Conservation (phyloP, 805 yeast genomes). For the Candida manassasensis region DNA sequence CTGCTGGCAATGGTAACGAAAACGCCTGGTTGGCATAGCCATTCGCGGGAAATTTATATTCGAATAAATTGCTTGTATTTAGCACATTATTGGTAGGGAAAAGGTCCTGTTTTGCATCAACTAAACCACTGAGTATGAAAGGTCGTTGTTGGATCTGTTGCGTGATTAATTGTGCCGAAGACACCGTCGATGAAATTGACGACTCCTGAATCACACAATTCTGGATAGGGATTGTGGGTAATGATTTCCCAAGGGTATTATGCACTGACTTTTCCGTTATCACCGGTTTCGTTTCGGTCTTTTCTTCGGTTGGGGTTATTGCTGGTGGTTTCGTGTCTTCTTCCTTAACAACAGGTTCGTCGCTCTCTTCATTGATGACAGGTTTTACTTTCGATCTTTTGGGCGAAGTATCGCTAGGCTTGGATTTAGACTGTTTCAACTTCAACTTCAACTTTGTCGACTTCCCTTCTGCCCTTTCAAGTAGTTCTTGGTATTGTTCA, state of each 20-base stretch:
- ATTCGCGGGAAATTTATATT: constrained; percentile 33
- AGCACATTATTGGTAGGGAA: constrained; percentile 28
- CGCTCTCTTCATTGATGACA: constrained; percentile 14
- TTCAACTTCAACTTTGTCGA: constrained; percentile 23
- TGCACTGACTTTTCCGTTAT: constrained; percentile 7
- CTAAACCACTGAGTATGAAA: constrained; percentile 2
- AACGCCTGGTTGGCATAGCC: constrained; percentile 39
- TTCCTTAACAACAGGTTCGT: constrained; percentile 7
- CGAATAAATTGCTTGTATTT: constrained; percentile 30
- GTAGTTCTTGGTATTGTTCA: constrained; percentile 30
- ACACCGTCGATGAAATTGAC: constrained; percentile 28
- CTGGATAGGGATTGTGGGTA: constrained; percentile 20
- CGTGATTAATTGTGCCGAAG: constrained; percentile 10
- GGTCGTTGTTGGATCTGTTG: constrained; percentile 14
- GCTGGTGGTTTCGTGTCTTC: constrained; percentile 7
- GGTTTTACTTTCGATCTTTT: constrained; percentile 15
- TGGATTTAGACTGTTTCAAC: constrained; percentile 16
- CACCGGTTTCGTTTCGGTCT: constrained; percentile 6
- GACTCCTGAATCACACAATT: constrained; percentile 36
- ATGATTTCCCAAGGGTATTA: constrained; percentile 26
- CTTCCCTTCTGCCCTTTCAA: constrained; percentile 16
- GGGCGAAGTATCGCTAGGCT: constrained; percentile 12
- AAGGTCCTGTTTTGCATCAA: constrained; percentile 20
- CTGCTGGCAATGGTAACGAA: constrained; percentile 34
- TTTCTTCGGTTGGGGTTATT: constrained; percentile 10